Evolutionary conservation across 345 rosid genomes (phyloP), one percentile per base, ranked within the genome.

Genomic region (Ricinus communis): DNA sequence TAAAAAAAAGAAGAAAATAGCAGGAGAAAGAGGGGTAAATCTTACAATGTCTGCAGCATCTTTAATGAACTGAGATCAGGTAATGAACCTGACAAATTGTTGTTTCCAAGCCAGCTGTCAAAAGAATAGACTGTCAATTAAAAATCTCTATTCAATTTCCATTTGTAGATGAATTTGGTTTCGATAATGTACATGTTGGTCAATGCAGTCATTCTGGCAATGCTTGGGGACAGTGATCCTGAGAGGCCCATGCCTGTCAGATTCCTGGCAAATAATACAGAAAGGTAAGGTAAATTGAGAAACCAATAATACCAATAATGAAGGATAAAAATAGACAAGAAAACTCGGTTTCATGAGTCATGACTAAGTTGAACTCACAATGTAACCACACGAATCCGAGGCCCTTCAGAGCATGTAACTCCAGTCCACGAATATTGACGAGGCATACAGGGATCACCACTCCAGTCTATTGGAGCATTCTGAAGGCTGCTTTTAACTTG

Each of bases 401-500:
- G 76, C 14, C 90, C 97, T 65, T 76, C 77, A 28, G 82, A 68
- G 79, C 97, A 95, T n/a, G 86, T 77, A 67, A 92, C 76, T 49
- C 97, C 99, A 60, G 93, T 81, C 97, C 99, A 95, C 6, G 85
- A 57, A 77, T 89, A 92, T 36, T 79, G 76, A 51, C 33, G 79
- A 61, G 97, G 97, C 61, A 85, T 55, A 74, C 99, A 95, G 72
- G 99, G 97, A 87, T 92, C 97, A 1, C 97, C 97, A 3, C 50
- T 84, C 97, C 99, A 95, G 74, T 92, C 97, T 66, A 64, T 66
- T 27, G 97, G 97, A 74, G 80, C 73, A 73, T 87, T 89, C 69
- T 12, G 43, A 64, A 90, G 71, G 75, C 79, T 76, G 38, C 36
- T 67, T 82, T 74, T 95, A 57, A 95, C 8, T 16, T 51, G 75